Base-by-base conservation (phyloP, 2,329 filamentous ascomycete species). In the Beauveria sp. region DNA sequence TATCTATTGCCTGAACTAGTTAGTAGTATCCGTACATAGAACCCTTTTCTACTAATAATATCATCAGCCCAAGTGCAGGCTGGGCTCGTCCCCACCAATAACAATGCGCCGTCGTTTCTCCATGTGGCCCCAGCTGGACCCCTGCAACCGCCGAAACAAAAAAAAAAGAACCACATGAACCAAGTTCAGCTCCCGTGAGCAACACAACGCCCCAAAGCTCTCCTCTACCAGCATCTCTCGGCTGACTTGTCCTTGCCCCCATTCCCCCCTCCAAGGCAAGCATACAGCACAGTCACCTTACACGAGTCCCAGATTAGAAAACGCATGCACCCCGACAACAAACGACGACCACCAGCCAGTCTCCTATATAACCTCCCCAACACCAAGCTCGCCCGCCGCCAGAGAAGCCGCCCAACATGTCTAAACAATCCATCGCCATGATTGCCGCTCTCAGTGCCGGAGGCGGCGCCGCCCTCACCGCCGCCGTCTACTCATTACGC, bases 371-470 rank as follows among this genome's bases (percentile, higher is more conserved):
- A 63, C 56, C 61, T 37, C 57, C 55, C 60, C 37, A 34, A 60
- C 47, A 59, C 54, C 60, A 18, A 59, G 44, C 50, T 28, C 55
- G 26, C 18, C 18, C 46, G 34, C 20, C 22, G 9, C 56, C 18
- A 9, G 18, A n/a, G 52, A 57, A 37, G 40, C 54, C 55, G 55
- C 40, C 62, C 74, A 80, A 62, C 66, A 93, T 93, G 90, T 92
- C 90, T 62, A 93, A 92, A 74, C 80, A 86, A 26, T 91, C 88
- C 40, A 66, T 93, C 67, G 88, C 88, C 66, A 80, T 90, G 63
- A 87, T 92, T 69, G 90, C 89, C 68, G 88, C 86, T 64, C 82
- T 89, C 69, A 86, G 89, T 72, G 90, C 89, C 67, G 87, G 87
- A 72, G 86, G 88, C 58, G 90, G 90, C 63, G 90, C 89, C 62